A percentile compares a stretch with the other conserved stretches of the same genome.
phyloP scores from a whole-genome alignment of 2,329 filamentous ascomycete species.

The Lachnellula arida region DNA sequence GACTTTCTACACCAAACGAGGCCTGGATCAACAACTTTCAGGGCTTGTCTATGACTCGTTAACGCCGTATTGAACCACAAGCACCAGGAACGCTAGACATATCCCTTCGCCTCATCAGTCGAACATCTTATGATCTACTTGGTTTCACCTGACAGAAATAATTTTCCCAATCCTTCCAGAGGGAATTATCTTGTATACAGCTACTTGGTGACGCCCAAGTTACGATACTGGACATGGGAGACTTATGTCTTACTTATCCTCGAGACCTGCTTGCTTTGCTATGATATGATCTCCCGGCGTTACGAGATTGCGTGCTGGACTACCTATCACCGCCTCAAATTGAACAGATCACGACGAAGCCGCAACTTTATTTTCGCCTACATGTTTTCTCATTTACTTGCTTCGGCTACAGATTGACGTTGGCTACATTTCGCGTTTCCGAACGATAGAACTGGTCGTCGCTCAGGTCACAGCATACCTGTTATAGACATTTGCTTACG shows the following conservation, averaged over 20 bases:
- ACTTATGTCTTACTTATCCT: neutral
- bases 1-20: constrained; percentile 34
- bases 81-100: neutral
- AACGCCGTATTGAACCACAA: neutral
- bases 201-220: neutral
- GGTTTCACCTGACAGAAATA: too few relatives aligned
- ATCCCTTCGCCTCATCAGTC: too few relatives aligned
- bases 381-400: neutral
- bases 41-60: constrained; percentile 59
- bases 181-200: neutral
- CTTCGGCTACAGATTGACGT: neutral
- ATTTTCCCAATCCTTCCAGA: neutral
- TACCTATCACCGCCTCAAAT: neutral
- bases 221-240: neutral
- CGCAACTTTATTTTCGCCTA: neutral
- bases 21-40: constrained; percentile 64
- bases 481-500: neutral
- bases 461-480: neutral
- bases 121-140: neutral
- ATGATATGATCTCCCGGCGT: neutral
- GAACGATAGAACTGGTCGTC: too few relatives aligned
- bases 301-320: neutral
- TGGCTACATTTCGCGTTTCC: neutral
- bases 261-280: neutral
- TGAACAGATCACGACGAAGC: neutral